Evolutionary conservation across 2,329 filamentous ascomycete genomes (phyloP), one percentile per base, ranked within the genome.

Genomic region (Diaporthe aspalathi): DNA sequence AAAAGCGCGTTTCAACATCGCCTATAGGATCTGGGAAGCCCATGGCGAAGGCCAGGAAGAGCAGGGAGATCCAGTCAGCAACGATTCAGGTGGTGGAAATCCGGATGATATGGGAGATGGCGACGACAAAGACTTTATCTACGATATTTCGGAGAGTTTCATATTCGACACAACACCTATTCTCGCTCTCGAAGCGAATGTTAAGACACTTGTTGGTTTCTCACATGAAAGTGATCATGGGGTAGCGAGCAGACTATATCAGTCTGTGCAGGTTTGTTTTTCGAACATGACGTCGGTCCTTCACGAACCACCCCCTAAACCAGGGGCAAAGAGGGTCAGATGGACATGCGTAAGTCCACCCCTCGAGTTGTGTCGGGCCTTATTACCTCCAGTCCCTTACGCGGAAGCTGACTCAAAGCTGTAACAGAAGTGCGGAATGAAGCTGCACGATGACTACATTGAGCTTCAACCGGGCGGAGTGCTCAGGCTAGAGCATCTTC

Each of bases 291-390:
- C 38, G 12, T 53, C 53, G 17, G 16, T 16, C 20, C 12, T 45
- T 11, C 20, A 16, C 17, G 17, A 56, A n/a, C 24, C 32, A 0
- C 22, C 57, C 16, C 2, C 27, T 27, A 16, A 3, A 6, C 11
- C 40, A 47, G 67, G 60, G 3, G 62, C 1, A 2, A 29, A 54
- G 7, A 45, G 60, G n/a, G 14, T 63, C 7, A n/a, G 27, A 14
- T 72, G 70, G 67, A 67, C 9, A 38, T 72, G 70, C 38, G 70
- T 72, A 27, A 70, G 70, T 71, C 5, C 27, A 32, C 1, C 11
- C 4, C 12, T n/a, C 17, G 5, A 12, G 27, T 32, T 11, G 3
- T 2, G 16, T 3, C 17, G 5, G 1, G 6, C 24, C 5, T 14
- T 20, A 16, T 32, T 3, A 5, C 9, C 11, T 17, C 4, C 17